A percentile compares a stretch with the other conserved stretches of the same genome.
Conservation (phyloP, 78 protist genomes). For the Creolimax fragrantissima region DNA sequence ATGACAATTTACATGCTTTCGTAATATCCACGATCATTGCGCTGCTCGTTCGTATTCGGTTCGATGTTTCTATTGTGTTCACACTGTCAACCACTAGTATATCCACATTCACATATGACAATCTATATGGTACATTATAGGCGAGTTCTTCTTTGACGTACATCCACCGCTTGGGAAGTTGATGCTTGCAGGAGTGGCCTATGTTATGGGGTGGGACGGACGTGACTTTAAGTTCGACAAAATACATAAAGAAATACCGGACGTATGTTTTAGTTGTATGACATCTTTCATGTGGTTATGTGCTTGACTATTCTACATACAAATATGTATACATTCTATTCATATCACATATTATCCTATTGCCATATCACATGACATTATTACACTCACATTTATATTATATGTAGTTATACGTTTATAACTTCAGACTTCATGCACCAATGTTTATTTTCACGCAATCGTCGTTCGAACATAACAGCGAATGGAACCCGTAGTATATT, state of each 20-base stretch:
- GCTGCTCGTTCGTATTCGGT: too few species aligned
- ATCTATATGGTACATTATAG: background rate
- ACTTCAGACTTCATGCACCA: too few species aligned
- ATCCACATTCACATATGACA: background rate
- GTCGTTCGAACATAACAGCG: too few species aligned
- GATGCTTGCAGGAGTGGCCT: constrained; percentile 11
- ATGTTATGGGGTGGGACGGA: constrained; percentile 18
- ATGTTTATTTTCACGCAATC: too few species aligned
- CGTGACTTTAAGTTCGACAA: background rate
- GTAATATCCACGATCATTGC: too few species aligned
- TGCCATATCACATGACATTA: too few species aligned
- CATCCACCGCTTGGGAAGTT: constrained; percentile 42
- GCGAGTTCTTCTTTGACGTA: constrained; percentile 29
- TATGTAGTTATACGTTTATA: background rate
- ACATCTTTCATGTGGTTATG: too few species aligned
- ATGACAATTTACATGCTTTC: too few species aligned
- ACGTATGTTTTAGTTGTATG: background rate
- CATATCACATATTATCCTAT: background rate
- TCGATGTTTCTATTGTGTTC: too few species aligned
- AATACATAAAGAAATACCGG: background rate
- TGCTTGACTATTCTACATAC: too few species aligned
- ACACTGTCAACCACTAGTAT: too few species aligned
- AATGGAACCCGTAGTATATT: background rate
- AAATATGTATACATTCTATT: background rate
- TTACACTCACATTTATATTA: background rate